Conservation (phyloP, 1,284 basidiomycete genomes). For the Puccinia hordei region DNA sequence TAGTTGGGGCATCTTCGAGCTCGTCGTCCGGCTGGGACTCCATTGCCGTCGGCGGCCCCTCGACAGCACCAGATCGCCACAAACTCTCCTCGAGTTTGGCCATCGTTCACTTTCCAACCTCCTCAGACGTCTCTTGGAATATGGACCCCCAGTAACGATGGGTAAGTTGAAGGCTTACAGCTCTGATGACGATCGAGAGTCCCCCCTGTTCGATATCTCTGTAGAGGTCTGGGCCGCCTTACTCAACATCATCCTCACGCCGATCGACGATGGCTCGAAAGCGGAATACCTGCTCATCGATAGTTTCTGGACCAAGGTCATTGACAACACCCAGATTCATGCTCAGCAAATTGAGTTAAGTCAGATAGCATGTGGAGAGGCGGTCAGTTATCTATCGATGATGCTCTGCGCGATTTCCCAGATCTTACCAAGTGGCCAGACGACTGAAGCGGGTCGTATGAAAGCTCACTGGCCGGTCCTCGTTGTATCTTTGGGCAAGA, state of each 20-base stretch:
- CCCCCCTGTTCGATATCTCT: constrained; percentile 25
- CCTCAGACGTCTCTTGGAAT: constrained; percentile 38
- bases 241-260: constrained; percentile 32
- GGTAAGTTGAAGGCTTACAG: constrained; percentile 11
- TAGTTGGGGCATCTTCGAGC: constrained; percentile 45
- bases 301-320: constrained; percentile 28
- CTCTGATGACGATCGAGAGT: background rate
- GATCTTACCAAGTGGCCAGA: constrained; percentile 2
- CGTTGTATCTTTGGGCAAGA: constrained; percentile 17
- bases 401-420: constrained; percentile 39
- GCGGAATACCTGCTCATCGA: background rate
- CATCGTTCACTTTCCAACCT: constrained; percentile 19
- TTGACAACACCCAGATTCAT: constrained; percentile 10
- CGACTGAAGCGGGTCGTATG: background rate
- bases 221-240: constrained; percentile 36
- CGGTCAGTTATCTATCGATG: constrained; percentile 35
- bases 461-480: constrained; percentile 30
- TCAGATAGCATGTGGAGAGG: constrained; percentile 27
- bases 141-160: constrained; percentile 39
- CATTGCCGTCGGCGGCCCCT: background rate
- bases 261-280: background rate
- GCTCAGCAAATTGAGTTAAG: constrained; percentile 20
- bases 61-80: background rate
- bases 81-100: constrained; percentile 10
- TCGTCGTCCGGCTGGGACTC: constrained; percentile 13